Conservation (phyloP, 2,329 filamentous ascomycete species). For the Diplodia scrobiculata region DNA sequence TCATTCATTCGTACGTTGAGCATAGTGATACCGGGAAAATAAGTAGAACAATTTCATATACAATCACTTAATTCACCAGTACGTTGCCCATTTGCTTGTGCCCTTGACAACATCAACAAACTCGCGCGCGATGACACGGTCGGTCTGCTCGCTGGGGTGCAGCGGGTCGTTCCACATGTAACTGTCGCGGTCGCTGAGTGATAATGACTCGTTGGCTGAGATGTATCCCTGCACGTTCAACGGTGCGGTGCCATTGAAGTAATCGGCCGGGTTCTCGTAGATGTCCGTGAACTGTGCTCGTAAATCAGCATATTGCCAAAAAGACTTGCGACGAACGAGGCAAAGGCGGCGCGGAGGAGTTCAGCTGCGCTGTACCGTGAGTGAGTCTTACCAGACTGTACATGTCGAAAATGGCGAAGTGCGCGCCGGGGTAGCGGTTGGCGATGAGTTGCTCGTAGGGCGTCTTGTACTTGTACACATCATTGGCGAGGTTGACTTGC, state of each 20-base stretch:
- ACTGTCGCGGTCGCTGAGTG: slow-evolving; percentile 38
- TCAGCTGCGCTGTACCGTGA: background rate
- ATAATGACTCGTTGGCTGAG: slow-evolving; percentile 53
- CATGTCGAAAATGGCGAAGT: slow-evolving; percentile 68
- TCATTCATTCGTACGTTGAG: background rate
- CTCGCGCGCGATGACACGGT: slow-evolving; percentile 59
- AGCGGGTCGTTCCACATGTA: slow-evolving; percentile 75
- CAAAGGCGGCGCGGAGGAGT: background rate
- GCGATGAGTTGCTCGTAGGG: slow-evolving; percentile 50
- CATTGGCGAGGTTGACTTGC: slow-evolving; percentile 55
- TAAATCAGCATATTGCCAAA: background rate
- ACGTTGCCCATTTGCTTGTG: slow-evolving; percentile 50
- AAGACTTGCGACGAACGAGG: too few species aligned
- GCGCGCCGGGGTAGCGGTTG: slow-evolving; percentile 56
- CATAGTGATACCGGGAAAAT: too few species aligned
- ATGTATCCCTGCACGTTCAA: slow-evolving; percentile 62
- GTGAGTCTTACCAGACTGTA: slow-evolving; percentile 56
- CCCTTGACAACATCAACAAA: slow-evolving; percentile 60
- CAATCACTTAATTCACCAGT: slow-evolving; percentile 39
- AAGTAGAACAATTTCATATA: background rate
- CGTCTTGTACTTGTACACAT: slow-evolving; percentile 56
- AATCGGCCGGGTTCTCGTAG: slow-evolving; percentile 60
- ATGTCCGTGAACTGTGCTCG: slow-evolving; percentile 61
- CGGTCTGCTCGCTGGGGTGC: slow-evolving; percentile 68
- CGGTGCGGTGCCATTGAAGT: slow-evolving; percentile 64